phyloP scores from a whole-genome alignment of 2,329 filamentous ascomycete genomes.

The Neopestalotiopsis rosae region DNA sequence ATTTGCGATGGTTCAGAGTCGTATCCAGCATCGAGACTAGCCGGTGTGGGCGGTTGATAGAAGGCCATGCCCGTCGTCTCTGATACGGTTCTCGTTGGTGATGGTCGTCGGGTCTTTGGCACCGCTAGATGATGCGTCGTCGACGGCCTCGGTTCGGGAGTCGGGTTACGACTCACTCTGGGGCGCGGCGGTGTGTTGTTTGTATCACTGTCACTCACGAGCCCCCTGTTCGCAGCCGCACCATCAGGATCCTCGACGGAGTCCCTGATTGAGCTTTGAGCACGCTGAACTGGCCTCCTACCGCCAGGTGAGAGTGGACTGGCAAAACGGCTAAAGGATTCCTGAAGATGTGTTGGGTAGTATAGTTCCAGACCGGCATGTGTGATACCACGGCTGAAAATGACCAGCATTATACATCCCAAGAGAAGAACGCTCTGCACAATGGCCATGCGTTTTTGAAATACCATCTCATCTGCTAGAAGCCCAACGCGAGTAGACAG shows the following conservation, averaged over 20 bases:
- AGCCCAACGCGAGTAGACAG: slow-evolving; percentile 81
- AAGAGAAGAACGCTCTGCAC: slow-evolving; percentile 88
- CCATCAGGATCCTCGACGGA: slow-evolving; percentile 13
- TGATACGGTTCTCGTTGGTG: slow-evolving; percentile 29
- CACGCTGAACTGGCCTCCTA: neutral
- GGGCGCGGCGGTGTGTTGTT: slow-evolving; percentile 2
- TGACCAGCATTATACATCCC: slow-evolving; percentile 83
- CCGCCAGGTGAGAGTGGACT: slow-evolving; percentile 31
- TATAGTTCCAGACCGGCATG: slow-evolving; percentile 34
- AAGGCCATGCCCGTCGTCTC: slow-evolving; percentile 25
- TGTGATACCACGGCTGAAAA: slow-evolving; percentile 70
- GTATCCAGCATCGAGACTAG: slow-evolving; percentile 34
- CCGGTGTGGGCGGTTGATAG: slow-evolving; percentile 33
- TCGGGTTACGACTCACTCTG: slow-evolving; percentile 10
- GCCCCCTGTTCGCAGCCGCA: neutral
- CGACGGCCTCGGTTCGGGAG: slow-evolving; percentile 8
- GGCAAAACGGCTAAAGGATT: slow-evolving; percentile 26
- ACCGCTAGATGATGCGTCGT: slow-evolving; percentile 6
- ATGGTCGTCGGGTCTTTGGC: slow-evolving; percentile 20
- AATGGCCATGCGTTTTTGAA: slow-evolving; percentile 90
- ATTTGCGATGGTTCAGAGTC: slow-evolving; percentile 38
- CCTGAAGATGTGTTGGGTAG: slow-evolving; percentile 35
- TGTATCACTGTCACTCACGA: slow-evolving; percentile 1
- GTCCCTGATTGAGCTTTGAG: slow-evolving; percentile 3
- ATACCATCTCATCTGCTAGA: slow-evolving; percentile 89